phyloP scores from a whole-genome alignment of 495 filamentous ascomycete genomes.

The Pyrenula massariospora region DNA sequence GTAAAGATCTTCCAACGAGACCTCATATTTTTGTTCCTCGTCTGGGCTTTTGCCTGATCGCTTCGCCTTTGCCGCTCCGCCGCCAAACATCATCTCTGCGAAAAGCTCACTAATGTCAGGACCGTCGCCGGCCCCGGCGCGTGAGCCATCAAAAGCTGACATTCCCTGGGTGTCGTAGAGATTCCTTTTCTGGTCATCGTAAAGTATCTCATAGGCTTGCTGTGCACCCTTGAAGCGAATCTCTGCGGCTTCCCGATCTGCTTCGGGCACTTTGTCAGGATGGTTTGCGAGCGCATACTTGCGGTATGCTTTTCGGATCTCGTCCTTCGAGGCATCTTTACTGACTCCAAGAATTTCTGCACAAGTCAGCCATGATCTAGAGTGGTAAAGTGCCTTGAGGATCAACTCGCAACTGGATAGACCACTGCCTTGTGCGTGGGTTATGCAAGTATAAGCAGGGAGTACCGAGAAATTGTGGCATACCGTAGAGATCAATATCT shows the following conservation, averaged over 20 bases:
- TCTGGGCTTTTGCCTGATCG: slow-evolving; percentile 62
- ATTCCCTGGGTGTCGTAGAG: slow-evolving; percentile 92
- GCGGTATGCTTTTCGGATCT: slow-evolving; percentile 95
- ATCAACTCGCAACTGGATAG: no score
- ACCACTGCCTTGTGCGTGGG: not conserved
- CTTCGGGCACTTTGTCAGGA: slow-evolving; percentile 90
- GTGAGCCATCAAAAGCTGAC: slow-evolving; percentile 75
- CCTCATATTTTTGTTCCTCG: slow-evolving; percentile 83
- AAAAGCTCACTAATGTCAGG: slow-evolving; percentile 86
- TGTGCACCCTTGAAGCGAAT: slow-evolving; percentile 82
- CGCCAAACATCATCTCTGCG: slow-evolving; percentile 63
- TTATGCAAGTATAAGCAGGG: not conserved
- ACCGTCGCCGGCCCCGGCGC: slow-evolving; percentile 37
- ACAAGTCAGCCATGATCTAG: slow-evolving; percentile 3
- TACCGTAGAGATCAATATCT: slow-evolving; percentile 36
- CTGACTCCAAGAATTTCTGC: slow-evolving; percentile 68
- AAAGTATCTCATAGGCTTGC: slow-evolving; percentile 94
- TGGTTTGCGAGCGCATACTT: slow-evolving; percentile 88
- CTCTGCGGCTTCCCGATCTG: slow-evolving; percentile 72
- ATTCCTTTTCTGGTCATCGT: slow-evolving; percentile 85
- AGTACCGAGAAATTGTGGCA: not conserved
- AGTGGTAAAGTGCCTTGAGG: no score
- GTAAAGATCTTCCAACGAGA: slow-evolving; percentile 86
- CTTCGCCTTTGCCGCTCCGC: slow-evolving; percentile 41
- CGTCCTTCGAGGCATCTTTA: slow-evolving; percentile 57